Base-by-base conservation (phyloP, 176 grass and related monocot genomes). In the Leersia perrieri region DNA sequence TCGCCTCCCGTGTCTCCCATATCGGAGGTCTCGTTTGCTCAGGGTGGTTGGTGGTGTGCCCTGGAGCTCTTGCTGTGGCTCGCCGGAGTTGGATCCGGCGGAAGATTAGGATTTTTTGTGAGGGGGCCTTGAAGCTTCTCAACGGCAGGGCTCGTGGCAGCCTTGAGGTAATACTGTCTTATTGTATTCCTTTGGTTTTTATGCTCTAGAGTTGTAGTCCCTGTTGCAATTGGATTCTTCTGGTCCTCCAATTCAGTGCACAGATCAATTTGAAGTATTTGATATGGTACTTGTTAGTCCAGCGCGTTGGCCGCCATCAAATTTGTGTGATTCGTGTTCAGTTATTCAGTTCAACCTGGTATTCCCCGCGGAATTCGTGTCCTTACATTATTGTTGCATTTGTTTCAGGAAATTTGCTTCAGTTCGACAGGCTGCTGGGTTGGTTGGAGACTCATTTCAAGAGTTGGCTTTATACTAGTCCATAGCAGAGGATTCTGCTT, bases 41-140 rank as follows among this genome's bases (percentile, higher is more conserved):
- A 15, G 55, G 3, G 5, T 8, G 1, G 20, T 20, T 5, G 5
- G 31, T 11, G 39, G 22, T 14, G 51, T 14, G 6, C 1, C 1
- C 62, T 38, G 51, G 60, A 20, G 57, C 74, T 3, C 18, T 64
- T 36, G 1, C 71, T 9, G 3, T 4, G 25, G 30, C 44, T 80
- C 81, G 62, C 14, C 22, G 33, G 63, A 47, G 57, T 31, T 64
- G 72, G 82, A 76, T 85, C 82, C 63, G 25, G 51, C 53, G 38
- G 66, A 68, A 75, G 53, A 12, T 68, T 68, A 30, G 53, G 51
- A 15, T 76, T 73, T 61, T 61, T 44, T 47, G 15, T 32, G 42
- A 7, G 35, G 36, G 4, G 7, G 31, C 27, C 3, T 32, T 7
- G 31, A 2, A 11, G 12, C 34, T 3, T 12, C 12, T 29, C 41